phyloP scores from a whole-genome alignment of 2,329 filamentous ascomycete genomes.

The Cladosporium austrohemisphaericum region DNA sequence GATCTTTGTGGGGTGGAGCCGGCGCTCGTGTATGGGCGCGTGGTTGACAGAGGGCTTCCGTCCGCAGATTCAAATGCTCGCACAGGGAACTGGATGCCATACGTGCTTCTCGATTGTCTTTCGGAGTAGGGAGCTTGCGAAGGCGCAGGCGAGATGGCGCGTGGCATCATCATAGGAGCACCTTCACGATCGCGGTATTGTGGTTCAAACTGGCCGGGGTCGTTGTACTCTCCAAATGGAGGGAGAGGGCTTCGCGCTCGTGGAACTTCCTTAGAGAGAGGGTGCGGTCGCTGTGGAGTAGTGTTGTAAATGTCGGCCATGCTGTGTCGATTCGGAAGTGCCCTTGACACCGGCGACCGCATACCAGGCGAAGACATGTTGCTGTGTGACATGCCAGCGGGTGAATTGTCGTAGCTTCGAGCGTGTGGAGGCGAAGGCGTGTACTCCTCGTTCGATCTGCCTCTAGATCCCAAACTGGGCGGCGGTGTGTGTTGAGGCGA shows the following conservation, averaged over 20 bases:
- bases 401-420: slow-evolving; percentile 28
- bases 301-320: slow-evolving; percentile 30
- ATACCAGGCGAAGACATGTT: slow-evolving; percentile 25
- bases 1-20: slow-evolving; percentile 39
- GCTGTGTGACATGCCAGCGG: slow-evolving; percentile 23
- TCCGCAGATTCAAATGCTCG: slow-evolving; percentile 32
- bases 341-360: slow-evolving; percentile 22
- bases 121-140: slow-evolving; percentile 20
- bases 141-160: slow-evolving; percentile 27
- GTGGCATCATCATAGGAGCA: slow-evolving; percentile 30
- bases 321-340: slow-evolving; percentile 29
- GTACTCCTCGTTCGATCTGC: slow-evolving; percentile 30
- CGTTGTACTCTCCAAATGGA: background rate
- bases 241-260: slow-evolving; percentile 30
- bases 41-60: slow-evolving; percentile 39
- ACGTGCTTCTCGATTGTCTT: slow-evolving; percentile 23
- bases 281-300: slow-evolving; percentile 33
- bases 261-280: slow-evolving; percentile 34
- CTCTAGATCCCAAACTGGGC: slow-evolving; percentile 23
- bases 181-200: slow-evolving; percentile 17
- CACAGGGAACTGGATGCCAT: slow-evolving; percentile 31
- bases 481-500: slow-evolving; percentile 24
- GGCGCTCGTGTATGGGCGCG: slow-evolving; percentile 18
- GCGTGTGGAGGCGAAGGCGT: slow-evolving; percentile 25
- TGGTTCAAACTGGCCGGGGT: slow-evolving; percentile 10